A percentile compares a stretch with the other conserved stretches of the same genome.
Conservation (phyloP, 208 protist species). For the Acanthamoeba healyi region DNA sequence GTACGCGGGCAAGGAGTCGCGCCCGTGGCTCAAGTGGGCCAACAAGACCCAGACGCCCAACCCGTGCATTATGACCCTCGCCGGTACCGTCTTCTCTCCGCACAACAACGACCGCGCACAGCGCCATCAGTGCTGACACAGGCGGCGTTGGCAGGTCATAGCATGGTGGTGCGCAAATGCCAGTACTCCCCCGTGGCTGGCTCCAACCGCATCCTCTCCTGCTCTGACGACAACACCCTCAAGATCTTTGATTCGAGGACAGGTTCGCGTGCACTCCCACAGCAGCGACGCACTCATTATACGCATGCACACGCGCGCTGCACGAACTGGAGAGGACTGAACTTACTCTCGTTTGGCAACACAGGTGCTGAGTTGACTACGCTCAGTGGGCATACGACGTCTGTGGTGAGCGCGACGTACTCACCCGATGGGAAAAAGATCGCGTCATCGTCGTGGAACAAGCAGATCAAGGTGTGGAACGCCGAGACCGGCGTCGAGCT, state of each 20-base stretch:
- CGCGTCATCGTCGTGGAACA: slow-evolving; percentile 77
- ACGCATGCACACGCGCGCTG: too few species aligned
- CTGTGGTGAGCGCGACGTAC: slow-evolving; percentile 39
- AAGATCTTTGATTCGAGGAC: not conserved
- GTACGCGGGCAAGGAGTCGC: slow-evolving; percentile 37
- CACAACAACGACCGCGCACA: too few species aligned
- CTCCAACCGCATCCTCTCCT: slow-evolving; percentile 23
- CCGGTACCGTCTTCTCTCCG: not conserved
- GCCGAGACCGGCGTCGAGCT: slow-evolving; percentile 65
- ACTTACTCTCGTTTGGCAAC: too few species aligned
- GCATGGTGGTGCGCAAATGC: slow-evolving; percentile 26
- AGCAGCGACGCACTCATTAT: too few species aligned
- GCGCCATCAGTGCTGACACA: too few species aligned
- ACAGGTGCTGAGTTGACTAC: slow-evolving; percentile 1
- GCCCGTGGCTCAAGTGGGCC: slow-evolving; percentile 79
- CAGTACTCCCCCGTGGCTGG: slow-evolving; percentile 11
- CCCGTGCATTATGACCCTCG: slow-evolving; percentile 77
- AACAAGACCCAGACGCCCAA: slow-evolving; percentile 81
- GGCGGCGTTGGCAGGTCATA: too few species aligned
- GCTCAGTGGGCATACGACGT: slow-evolving; percentile 42
- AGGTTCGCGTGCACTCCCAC: too few species aligned
- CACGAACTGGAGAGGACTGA: too few species aligned
- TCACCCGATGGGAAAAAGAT: slow-evolving; percentile 83
- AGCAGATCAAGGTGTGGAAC: slow-evolving; percentile 66
- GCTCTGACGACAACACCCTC: not conserved